A percentile compares a stretch with the other conserved stretches of the same genome.
Conservation (phyloP, 2,329 filamentous ascomycete species). For the Diaporthe caulivora region DNA sequence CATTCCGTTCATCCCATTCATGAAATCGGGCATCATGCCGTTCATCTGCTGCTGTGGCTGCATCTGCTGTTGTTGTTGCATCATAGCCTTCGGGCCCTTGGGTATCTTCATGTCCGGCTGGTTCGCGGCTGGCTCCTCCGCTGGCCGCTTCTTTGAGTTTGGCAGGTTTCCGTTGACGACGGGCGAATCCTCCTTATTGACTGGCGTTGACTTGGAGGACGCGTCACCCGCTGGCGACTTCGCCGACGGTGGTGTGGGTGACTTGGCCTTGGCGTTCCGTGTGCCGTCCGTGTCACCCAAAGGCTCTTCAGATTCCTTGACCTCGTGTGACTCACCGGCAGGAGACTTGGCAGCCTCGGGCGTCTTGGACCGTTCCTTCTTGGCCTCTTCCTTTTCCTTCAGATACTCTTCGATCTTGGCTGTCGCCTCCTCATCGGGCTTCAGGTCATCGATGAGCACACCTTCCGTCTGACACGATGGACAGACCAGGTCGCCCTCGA, state of each 20-base stretch:
- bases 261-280: conserved; percentile 51
- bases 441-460: conserved; percentile 92
- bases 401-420: conserved; percentile 83
- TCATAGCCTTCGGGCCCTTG: conserved; percentile 75
- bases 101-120: conserved; percentile 75
- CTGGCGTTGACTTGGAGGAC: conserved; percentile 47
- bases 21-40: conserved; percentile 49
- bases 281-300: conserved; percentile 52
- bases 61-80: conserved; percentile 60
- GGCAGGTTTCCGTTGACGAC: conserved; percentile 44
- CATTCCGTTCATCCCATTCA: conserved; percentile 50
- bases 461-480: conserved; percentile 91
- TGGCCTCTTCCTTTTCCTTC: conserved; percentile 67
- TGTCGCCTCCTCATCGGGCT: conserved; percentile 82
- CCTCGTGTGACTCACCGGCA: conserved; percentile 44
- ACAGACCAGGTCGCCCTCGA: conserved; percentile 97
- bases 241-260: conserved; percentile 46
- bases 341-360: conserved; percentile 53
- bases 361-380: conserved; percentile 62
- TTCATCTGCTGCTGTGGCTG: conserved; percentile 53
- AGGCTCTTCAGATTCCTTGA: conserved; percentile 52
- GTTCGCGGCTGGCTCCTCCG: conserved; percentile 77
- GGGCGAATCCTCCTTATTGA: conserved; percentile 46
- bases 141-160: conserved; percentile 81
- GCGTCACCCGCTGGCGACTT: conserved; percentile 46